These are phyloP conservation scores for Coix lacrymajobi DNA, from an alignment of 176 grass and related monocot genomes.

Conservation along the genomic window DNA sequence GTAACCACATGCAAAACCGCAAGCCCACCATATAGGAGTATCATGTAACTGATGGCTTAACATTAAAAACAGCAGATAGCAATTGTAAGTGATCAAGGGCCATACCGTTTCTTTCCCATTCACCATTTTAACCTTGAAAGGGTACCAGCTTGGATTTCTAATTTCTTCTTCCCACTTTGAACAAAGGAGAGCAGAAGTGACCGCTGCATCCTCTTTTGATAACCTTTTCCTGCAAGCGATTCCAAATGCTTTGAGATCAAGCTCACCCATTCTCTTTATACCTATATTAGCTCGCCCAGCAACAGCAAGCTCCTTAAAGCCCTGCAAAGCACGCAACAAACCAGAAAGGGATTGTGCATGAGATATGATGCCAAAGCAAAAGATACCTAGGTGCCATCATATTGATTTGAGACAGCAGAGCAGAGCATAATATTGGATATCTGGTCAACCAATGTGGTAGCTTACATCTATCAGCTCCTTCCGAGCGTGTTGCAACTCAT, in stretches of 20 bases:
- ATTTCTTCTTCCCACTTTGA: constrained; percentile 55
- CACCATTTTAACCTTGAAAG: constrained; percentile 42
- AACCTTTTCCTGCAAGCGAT: constrained; percentile 33
- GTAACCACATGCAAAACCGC: neutral
- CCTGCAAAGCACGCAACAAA: constrained; percentile 7
- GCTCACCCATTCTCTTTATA: constrained; percentile 65
- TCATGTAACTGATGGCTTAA: neutral
- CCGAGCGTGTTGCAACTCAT: constrained; percentile 56
- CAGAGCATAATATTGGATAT: neutral
- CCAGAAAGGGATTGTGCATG: neutral
- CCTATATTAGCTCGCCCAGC: neutral
- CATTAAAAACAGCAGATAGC: neutral
- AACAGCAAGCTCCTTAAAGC: neutral
- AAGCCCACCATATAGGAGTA: neutral
- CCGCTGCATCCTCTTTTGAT: constrained; percentile 15
- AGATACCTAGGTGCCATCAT: neutral
- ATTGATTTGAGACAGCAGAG: neutral
- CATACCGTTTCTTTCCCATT: constrained; percentile 44
- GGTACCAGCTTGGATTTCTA: constrained; percentile 51
- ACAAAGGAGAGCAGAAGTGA: constrained; percentile 10
- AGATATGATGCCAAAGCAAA: neutral
- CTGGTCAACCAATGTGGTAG: neutral
- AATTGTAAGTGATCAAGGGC: neutral
- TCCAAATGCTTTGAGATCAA: constrained; percentile 51
- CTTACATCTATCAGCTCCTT: constrained; percentile 52